Evolutionary conservation across 331 rosid genomes (phyloP), one percentile per base, ranked within the genome.

Genomic region (Malus hybrid): DNA sequence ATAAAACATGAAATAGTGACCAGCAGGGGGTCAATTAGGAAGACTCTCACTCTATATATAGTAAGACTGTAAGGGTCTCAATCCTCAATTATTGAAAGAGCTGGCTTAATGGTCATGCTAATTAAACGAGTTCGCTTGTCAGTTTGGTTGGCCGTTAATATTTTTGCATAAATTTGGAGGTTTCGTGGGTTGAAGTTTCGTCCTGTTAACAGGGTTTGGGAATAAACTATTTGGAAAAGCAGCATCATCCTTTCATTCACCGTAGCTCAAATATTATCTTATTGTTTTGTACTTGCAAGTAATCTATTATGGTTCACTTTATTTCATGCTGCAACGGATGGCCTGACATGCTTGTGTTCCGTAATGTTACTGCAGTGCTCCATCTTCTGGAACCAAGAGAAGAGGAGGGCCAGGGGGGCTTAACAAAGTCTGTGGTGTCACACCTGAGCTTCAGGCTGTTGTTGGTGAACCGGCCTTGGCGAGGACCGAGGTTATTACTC

Each of bases 371-470:
- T 75, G 6, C 85, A 88, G 96, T 77, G 75, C 79, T 80, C 80
- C 86, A 2, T 4, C 59, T 13, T 72, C 86, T 24, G 86, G 88
- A 70, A 83, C 80, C 67, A 90, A 90, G 80, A 87, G 88, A 84
- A 85, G 86, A 84, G 96, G 96, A 0, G 96, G 91, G 36, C 85
- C 93, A 2, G 96, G 96, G 50, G 96, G 96, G 52, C 74, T 90
- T 16, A 90, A 85, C 83, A 90, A 88, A 85, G 91, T 90, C 36
- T 90, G 96, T 77, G 93, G 91, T 48, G 96, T 90, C 76, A 82
- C 96, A 42, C 91, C 91, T 77, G 86, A 85, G 77, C 96, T 88
- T 72, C 90, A 90, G 85, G 88, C 82, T 7, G 33, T 90, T 54
- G 93, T 90, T 61, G 96, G 96, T 10, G 86, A 88, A 69, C 91